Evolutionary conservation across 805 yeast genomes (phyloP).

Genomic region (Osmozyma mogii): DNA sequence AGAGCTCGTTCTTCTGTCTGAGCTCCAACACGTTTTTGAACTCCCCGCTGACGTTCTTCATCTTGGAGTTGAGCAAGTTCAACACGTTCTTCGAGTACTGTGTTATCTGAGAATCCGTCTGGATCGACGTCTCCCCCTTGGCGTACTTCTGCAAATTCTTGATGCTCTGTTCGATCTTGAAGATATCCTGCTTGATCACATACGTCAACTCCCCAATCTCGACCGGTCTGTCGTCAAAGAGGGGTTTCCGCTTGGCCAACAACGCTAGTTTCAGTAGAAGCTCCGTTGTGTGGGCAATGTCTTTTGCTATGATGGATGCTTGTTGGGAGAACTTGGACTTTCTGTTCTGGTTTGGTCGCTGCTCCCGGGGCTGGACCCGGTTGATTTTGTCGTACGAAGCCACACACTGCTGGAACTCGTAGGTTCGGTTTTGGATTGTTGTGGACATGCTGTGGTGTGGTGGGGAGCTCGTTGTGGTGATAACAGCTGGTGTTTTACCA

Average conservation of each 20-base stretch:
- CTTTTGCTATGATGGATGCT: conserved; percentile 82
- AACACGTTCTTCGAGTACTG: conserved; percentile 83
- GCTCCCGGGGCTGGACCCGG: conserved; percentile 15
- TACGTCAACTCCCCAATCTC: conserved; percentile 90
- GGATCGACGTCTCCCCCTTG: conserved; percentile 35
- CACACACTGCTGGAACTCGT: conserved; percentile 90
- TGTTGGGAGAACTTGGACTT: conserved; percentile 40
- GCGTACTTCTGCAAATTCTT: conserved; percentile 51
- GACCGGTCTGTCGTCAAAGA: conserved; percentile 89
- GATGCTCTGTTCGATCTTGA: conserved; percentile 66
- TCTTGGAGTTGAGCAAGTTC: conserved; percentile 76
- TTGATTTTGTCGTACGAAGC: conserved; percentile 59
- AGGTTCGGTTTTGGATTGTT: conserved; percentile 70
- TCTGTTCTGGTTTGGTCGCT: conserved; percentile 13
- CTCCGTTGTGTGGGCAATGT: conserved; percentile 79
- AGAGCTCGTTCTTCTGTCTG: conserved; percentile 77
- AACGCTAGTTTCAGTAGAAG: conserved; percentile 72
- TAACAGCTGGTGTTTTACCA: not conserved
- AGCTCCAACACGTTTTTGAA: conserved; percentile 84
- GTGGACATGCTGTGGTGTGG: conserved; percentile 7
- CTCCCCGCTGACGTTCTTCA: conserved; percentile 87
- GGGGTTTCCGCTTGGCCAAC: conserved; percentile 81
- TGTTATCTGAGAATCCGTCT: conserved; percentile 51
- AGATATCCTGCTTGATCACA: conserved; percentile 79
- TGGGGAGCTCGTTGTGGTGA: not conserved